Evolutionary conservation across 139 green algal genomes (phyloP).

Genomic region (Chlamydomonas eustigma): DNA sequence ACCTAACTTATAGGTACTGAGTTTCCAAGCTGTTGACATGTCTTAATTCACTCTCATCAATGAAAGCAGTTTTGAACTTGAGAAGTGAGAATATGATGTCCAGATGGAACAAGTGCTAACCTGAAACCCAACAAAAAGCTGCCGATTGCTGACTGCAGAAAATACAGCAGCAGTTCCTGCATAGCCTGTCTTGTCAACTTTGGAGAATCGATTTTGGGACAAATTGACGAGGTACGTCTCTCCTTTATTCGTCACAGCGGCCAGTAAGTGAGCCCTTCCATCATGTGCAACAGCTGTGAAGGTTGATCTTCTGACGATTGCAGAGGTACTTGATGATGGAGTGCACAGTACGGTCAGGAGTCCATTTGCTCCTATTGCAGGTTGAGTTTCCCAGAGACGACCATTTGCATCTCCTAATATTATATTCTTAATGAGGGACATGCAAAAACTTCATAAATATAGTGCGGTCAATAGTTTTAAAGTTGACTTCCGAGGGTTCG

Average conservation of each 20-base stretch:
- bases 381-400: conserved; percentile 17
- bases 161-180: conserved; percentile 20
- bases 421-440: neutral
- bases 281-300: conserved; percentile 20
- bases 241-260: conserved; percentile 6
- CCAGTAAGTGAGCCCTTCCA: conserved; percentile 2
- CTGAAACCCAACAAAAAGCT: conserved; percentile 27
- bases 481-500: no score
- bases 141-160: neutral
- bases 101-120: no score
- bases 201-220: conserved; percentile 1
- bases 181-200: conserved; percentile 18
- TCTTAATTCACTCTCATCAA: no score
- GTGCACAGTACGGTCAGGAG: conserved; percentile 17
- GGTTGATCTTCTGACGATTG: neutral
- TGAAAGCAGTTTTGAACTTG: no score
- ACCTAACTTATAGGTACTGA: no score
- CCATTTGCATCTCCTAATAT: conserved; percentile 15
- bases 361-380: neutral
- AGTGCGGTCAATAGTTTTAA: no score
- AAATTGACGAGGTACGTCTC: conserved; percentile 18
- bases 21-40: no score
- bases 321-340: conserved; percentile 14
- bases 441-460: no score
- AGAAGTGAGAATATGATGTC: no score